Percentiles rank a stretch among this genome's conserved stretches.
Conservation (phyloP, 2,329 filamentous ascomycete species). For the Colletotrichum cereale region DNA sequence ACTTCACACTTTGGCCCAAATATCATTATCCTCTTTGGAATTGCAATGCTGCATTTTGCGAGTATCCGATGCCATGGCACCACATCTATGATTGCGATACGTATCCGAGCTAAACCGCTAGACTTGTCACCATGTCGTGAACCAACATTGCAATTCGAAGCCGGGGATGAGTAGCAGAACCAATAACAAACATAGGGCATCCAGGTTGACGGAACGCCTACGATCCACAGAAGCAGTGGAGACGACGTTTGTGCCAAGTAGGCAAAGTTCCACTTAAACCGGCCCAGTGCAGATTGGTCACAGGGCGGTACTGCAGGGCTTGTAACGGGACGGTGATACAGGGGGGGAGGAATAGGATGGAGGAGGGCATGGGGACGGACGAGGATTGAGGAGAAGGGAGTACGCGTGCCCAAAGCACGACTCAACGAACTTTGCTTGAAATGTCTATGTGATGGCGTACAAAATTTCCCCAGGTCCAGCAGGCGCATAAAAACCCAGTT, state of each 20-base stretch:
- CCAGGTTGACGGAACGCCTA: constrained; percentile 16
- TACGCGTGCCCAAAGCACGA: not conserved
- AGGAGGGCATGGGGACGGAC: constrained; percentile 7
- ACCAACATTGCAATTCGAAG: not conserved
- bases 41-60: not conserved
- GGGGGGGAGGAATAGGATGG: not conserved
- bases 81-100: too few species aligned
- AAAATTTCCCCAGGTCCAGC: not conserved
- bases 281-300: constrained; percentile 28
- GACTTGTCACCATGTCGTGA: not conserved
- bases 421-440: constrained; percentile 16
- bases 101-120: not conserved
- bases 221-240: constrained; percentile 24
- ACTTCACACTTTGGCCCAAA: not conserved
- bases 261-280: constrained; percentile 16
- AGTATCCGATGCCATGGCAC: not conserved
- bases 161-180: not conserved
- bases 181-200: constrained; percentile 14
- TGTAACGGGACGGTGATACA: constrained; percentile 11
- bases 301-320: constrained; percentile 28
- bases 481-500: not conserved
- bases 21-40: not conserved
- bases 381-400: not conserved
- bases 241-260: constrained; percentile 27
- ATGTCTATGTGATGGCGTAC: not conserved